Percentiles rank a stretch among this genome's conserved stretches.
Evolutionary conservation across 129 eudicot species (phyloP).

Genomic region (Rutidosis leptorrhynchoides): DNA sequence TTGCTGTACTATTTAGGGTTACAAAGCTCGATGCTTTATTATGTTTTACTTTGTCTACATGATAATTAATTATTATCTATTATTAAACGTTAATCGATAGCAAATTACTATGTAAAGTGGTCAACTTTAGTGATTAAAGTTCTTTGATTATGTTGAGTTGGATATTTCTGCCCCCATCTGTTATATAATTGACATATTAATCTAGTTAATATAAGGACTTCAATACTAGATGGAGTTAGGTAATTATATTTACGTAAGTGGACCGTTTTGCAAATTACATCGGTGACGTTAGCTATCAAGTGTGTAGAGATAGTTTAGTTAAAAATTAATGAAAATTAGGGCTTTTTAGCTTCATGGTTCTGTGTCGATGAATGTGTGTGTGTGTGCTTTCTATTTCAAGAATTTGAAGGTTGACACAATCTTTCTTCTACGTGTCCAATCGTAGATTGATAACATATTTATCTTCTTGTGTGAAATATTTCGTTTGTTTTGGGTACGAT

Average conservation of each 20-base stretch:
- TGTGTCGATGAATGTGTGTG: background rate
- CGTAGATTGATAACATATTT: background rate
- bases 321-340: background rate
- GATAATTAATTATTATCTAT: background rate
- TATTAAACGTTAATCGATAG: too few relatives aligned
- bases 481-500: background rate
- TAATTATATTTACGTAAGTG: background rate
- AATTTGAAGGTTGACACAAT: background rate
- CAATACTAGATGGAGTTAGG: background rate
- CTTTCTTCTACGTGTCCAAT: background rate
- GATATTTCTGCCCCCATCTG: background rate
- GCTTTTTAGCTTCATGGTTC: background rate
- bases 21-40: background rate
- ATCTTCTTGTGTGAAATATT: background rate
- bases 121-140: background rate
- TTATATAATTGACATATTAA: background rate
- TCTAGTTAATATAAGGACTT: too few relatives aligned
- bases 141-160: background rate
- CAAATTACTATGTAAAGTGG: background rate
- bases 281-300: background rate
- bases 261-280: background rate
- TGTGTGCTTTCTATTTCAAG: background rate
- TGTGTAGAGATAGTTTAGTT: background rate
- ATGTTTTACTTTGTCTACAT: background rate
- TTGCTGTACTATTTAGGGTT: background rate